Evolutionary conservation across 2,329 filamentous ascomycete species (phyloP).

Genomic region (Aspergillus fijiensis): DNA sequence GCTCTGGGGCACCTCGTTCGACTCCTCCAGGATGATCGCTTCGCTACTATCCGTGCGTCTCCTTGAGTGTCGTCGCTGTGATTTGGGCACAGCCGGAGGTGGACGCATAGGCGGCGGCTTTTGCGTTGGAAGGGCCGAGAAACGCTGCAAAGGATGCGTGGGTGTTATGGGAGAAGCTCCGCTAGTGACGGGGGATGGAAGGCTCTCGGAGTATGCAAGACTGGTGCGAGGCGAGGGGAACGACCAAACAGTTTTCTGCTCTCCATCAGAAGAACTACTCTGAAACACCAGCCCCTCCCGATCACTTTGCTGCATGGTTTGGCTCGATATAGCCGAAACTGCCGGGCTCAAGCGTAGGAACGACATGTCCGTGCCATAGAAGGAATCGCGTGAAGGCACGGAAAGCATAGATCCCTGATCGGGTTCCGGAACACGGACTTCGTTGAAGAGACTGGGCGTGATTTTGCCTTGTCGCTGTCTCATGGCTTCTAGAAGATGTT

Average conservation of each 20-base stretch:
- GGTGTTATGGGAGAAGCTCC: constrained; percentile 42
- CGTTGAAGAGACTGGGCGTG: constrained; percentile 42
- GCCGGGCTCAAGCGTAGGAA: constrained; percentile 42
- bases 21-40: constrained; percentile 46
- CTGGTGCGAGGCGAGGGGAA: constrained; percentile 35
- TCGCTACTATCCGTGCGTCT: constrained; percentile 47
- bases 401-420: constrained; percentile 34
- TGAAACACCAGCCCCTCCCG: constrained; percentile 29
- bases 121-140: constrained; percentile 37
- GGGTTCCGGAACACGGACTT: constrained; percentile 21
- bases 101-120: constrained; percentile 34
- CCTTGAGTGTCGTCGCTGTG: constrained; percentile 38
- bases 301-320: constrained; percentile 30
- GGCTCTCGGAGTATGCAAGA: constrained; percentile 38
- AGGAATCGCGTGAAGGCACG: constrained; percentile 33
- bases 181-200: constrained; percentile 39
- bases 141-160: constrained; percentile 40
- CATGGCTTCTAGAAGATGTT: constrained; percentile 52
- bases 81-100: constrained; percentile 34
- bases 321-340: constrained; percentile 28
- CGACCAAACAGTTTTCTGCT: constrained; percentile 35
- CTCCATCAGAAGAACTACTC: constrained; percentile 34
- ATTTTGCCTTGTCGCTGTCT: constrained; percentile 50
- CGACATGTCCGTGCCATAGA: constrained; percentile 39
- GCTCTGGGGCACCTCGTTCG: constrained; percentile 56